Evolutionary conservation across 352 stramenopile species (phyloP), one percentile per base, ranked within the genome.

Genomic region (Phytopythium chamaehyphon): DNA sequence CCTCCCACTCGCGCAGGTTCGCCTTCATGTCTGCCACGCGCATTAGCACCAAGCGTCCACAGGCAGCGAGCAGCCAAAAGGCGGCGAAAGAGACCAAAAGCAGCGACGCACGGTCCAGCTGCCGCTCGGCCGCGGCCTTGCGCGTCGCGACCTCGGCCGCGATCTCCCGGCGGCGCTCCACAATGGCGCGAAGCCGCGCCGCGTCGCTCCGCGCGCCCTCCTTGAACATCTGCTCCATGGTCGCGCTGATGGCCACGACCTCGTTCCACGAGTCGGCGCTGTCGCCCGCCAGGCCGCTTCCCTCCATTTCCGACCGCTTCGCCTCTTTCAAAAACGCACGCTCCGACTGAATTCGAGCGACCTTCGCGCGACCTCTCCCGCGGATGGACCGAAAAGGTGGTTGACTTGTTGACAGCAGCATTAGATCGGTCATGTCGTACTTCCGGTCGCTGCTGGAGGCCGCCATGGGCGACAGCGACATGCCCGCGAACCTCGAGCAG

Each of bases 401-500:
- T 44, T 5, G n/a, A 21, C 39, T 8, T 16, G 40, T 23, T 70
- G 53, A 62, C 59, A 50, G 51, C 61, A 47, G 18, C 39, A 47
- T 39, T 46, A 35, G 21, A 53, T 31, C 33, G 12, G 35, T 12
- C 15, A 92, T 92, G 82, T 90, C 82, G 64, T 78, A 76, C 65
- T 92, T 92, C 59, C 72, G 79, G 59, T 88, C 82, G 76, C 73
- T 92, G 59, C 69, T 92, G 42, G 76, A 92, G 62, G 79, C 82
- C 45, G 82, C 78, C 23, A 90, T 92, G 78, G 79, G 76, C 55
- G 69, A 83, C 51, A 64, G 77, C 15, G 70, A 81, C 55, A 57
- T 80, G 47, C 71, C 73, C 2, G 55, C 64, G 22, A 59, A 76
- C 45, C 68, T 80, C 15, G 74, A 87, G 33, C 70, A 70, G 49